Evolutionary conservation across 1,284 basidiomycete species (phyloP).

Genomic region (Tilletia horrida): DNA sequence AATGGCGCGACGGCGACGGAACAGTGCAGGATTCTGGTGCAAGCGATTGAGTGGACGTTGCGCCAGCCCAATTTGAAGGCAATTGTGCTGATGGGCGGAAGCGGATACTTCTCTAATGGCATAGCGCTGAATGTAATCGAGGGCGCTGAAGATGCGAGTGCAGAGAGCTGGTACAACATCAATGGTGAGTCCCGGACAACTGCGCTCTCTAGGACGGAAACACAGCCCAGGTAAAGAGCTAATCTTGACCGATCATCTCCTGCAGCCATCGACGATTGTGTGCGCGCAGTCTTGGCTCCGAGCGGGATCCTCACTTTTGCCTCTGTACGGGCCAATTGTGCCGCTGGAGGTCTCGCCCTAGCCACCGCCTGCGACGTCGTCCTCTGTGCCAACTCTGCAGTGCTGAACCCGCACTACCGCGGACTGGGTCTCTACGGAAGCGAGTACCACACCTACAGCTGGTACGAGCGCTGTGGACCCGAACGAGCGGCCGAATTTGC

Average conservation of each 20-base stretch:
- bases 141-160: slow-evolving; percentile 53
- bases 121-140: slow-evolving; percentile 59
- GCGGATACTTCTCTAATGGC: slow-evolving; percentile 58
- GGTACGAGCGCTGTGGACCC: slow-evolving; percentile 55
- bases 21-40: slow-evolving; percentile 56
- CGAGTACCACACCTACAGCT: slow-evolving; percentile 58
- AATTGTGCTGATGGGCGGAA: slow-evolving; percentile 56
- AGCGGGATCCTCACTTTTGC: slow-evolving; percentile 57
- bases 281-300: slow-evolving; percentile 53
- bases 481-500: slow-evolving; percentile 51
- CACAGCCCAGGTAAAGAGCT: too few species aligned
- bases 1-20: slow-evolving; percentile 58
- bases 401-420: slow-evolving; percentile 59
- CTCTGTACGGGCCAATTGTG: slow-evolving; percentile 58
- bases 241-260: too few species aligned
- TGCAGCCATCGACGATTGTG: slow-evolving; percentile 52
- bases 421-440: slow-evolving; percentile 58
- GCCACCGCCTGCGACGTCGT: slow-evolving; percentile 58
- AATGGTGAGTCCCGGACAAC: slow-evolving; percentile 54
- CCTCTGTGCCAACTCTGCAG: slow-evolving; percentile 54
- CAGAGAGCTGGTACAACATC: slow-evolving; percentile 60
- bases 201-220: too few species aligned
- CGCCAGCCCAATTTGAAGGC: slow-evolving; percentile 53
- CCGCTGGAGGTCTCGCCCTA: slow-evolving; percentile 59
- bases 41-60: slow-evolving; percentile 56